Percentiles rank a stretch among this genome's conserved stretches.
phyloP scores from a whole-genome alignment of 306 rosid species.

The Aeschynomene evenia region DNA sequence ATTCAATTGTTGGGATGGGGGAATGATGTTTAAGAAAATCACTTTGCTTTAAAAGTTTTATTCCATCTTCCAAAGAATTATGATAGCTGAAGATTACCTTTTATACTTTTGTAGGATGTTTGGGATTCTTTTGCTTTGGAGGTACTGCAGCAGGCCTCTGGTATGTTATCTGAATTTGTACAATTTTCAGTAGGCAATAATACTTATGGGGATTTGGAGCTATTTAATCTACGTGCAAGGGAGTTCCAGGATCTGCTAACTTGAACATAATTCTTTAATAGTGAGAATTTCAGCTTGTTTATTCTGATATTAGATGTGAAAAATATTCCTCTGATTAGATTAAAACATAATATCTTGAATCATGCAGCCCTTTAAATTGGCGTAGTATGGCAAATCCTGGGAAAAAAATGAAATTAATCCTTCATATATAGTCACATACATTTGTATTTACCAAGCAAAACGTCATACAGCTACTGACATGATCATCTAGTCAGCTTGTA shows the following conservation, averaged over 20 bases:
- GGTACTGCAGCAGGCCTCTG: slow-evolving; percentile 80
- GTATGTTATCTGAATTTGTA: slow-evolving; percentile 42
- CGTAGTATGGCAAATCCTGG: not conserved
- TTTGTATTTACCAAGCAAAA: slow-evolving; percentile 5
- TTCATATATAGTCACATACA: not conserved
- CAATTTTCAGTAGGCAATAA: not conserved
- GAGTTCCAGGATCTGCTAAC: not conserved
- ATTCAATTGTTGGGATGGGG: not conserved
- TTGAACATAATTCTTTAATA: not conserved
- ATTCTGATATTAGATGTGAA: not conserved
- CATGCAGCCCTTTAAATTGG: slow-evolving; percentile 21
- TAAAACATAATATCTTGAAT: not conserved
- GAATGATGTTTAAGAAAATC: not conserved
- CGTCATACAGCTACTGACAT: not conserved
- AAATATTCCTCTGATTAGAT: not conserved
- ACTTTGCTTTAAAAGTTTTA: not conserved
- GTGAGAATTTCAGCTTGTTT: not conserved
- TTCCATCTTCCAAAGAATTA: not conserved
- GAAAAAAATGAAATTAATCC: slow-evolving; percentile 11
- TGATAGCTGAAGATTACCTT: slow-evolving; percentile 10
- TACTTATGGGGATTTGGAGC: not conserved
- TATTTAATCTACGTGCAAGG: not conserved
- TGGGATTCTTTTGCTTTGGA: slow-evolving; percentile 92
- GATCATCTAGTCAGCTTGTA: not conserved
- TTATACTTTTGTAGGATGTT: slow-evolving; percentile 56